Evolutionary conservation across 495 filamentous ascomycete species (phyloP).

Genomic region (Aspergillus coremiiformis): DNA sequence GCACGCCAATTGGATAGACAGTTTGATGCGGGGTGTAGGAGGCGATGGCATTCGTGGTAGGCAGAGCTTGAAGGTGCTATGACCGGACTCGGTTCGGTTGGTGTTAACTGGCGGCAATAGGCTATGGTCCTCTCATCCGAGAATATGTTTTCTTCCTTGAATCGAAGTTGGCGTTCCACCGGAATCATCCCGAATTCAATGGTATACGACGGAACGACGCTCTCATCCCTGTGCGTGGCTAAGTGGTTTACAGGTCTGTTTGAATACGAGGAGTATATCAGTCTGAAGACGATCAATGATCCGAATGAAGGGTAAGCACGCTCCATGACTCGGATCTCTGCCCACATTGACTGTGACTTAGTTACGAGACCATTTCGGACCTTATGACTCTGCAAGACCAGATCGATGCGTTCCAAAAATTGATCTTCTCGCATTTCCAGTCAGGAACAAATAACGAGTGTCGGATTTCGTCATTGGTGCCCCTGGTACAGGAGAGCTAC

Average conservation of each 20-base stretch:
- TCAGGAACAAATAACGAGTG: constrained; percentile 90
- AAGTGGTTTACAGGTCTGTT: constrained; percentile 55
- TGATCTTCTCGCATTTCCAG: constrained; percentile 94
- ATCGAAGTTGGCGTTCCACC: constrained; percentile 88
- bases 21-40: constrained; percentile 72
- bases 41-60: constrained; percentile 79
- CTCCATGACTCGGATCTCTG: not conserved
- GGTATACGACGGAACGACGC: constrained; percentile 41
- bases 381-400: constrained; percentile 96
- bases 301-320: constrained; percentile 75
- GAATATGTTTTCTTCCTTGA: constrained; percentile 95
- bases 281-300: constrained; percentile 94
- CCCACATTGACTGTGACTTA: constrained; percentile 24
- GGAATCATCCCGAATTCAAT: constrained; percentile 96
- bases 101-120: constrained; percentile 32
- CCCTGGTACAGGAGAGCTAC: constrained; percentile 94
- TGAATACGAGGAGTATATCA: constrained; percentile 98
- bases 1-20: constrained; percentile 86
- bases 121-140: constrained; percentile 84
- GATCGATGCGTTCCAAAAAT: constrained; percentile 95
- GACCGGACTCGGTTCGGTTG: not conserved
- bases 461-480: constrained; percentile 86
- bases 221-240: constrained; percentile 7
- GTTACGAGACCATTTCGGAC: constrained; percentile 93
- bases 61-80: constrained; percentile 5